These are phyloP conservation scores for Metschnikowia lunata DNA, from an alignment of 805 yeast species.

Conservation along the genomic window DNA sequence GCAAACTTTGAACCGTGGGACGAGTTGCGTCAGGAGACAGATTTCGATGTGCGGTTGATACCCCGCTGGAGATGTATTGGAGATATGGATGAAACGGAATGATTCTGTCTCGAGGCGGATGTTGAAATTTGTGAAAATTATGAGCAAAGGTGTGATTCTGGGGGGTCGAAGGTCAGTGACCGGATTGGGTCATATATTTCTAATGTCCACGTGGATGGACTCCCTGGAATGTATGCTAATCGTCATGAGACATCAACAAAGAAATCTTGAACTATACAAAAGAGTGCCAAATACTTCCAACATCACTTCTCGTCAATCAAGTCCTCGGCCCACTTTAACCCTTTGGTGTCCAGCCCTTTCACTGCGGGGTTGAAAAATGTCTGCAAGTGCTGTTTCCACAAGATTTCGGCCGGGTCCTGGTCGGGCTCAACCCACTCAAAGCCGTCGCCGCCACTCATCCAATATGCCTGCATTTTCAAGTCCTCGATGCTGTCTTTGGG, in stretches of 20 bases:
- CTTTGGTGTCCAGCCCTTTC: constrained; percentile 10
- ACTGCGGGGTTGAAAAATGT: constrained; percentile 19
- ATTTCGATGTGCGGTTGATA: constrained; percentile 36
- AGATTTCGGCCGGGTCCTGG: constrained; percentile 37
- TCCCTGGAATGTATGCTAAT: too few relatives aligned
- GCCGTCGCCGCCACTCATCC: constrained; percentile 59
- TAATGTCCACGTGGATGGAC: too few relatives aligned
- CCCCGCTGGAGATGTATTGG: constrained; percentile 21
- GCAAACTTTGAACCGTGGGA: constrained; percentile 44
- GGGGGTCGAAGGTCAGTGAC: too few relatives aligned
- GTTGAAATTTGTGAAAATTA: too few relatives aligned
- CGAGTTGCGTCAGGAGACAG: constrained; percentile 37
- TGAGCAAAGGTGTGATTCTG: too few relatives aligned
- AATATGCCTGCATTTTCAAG: constrained; percentile 68
- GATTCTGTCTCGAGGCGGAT: not conserved
- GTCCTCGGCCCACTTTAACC: constrained; percentile 40
- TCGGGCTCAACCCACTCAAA: constrained; percentile 23
- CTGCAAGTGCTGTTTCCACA: constrained; percentile 34
- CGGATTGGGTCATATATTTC: too few relatives aligned
- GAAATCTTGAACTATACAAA: too few relatives aligned
- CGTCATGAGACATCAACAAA: too few relatives aligned
- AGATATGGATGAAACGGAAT: not conserved
- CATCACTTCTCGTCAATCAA: constrained; percentile 21
- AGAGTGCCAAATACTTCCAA: too few relatives aligned
- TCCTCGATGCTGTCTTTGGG: constrained; percentile 52